phyloP scores from a whole-genome alignment of 805 yeast genomes.

The Ascoidea asiatica region DNA sequence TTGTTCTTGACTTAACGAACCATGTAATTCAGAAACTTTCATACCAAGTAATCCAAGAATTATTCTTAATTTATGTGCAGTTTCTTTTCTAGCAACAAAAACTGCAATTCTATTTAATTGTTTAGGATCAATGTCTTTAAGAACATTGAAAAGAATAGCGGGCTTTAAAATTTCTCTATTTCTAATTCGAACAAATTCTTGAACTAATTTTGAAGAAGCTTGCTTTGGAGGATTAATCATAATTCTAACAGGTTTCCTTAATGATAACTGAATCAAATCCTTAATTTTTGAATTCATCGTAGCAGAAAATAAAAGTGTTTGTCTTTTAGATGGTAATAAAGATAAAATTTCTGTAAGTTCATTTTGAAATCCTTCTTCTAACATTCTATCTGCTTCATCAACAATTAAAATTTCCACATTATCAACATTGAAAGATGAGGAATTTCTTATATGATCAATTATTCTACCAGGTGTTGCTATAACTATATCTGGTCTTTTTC shows the following conservation, averaged over 20 bases:
- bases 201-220: slow-evolving; percentile 80
- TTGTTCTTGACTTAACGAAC: slow-evolving; percentile 82
- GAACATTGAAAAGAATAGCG: slow-evolving; percentile 60
- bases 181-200: slow-evolving; percentile 90
- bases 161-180: slow-evolving; percentile 78
- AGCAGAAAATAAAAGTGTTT: slow-evolving; percentile 89
- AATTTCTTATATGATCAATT: slow-evolving; percentile 91
- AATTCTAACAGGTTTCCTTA: slow-evolving; percentile 82
- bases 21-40: slow-evolving; percentile 71
- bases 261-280: slow-evolving; percentile 73
- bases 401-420: slow-evolving; percentile 82
- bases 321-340: slow-evolving; percentile 81
- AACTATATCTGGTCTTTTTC: slow-evolving; percentile 87
- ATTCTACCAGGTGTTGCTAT: slow-evolving; percentile 98
- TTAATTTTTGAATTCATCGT: slow-evolving; percentile 94
- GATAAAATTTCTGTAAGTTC: slow-evolving; percentile 85
- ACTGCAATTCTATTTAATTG: slow-evolving; percentile 69
- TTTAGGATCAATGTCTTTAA: slow-evolving; percentile 50
- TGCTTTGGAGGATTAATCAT: slow-evolving; percentile 96
- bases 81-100: slow-evolving; percentile 83
- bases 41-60: slow-evolving; percentile 61
- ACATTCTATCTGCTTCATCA: slow-evolving; percentile 98
- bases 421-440: slow-evolving; percentile 85
- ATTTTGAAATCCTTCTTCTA: slow-evolving; percentile 96
- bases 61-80: slow-evolving; percentile 78